Evolutionary conservation across 345 rosid species (phyloP), one percentile per base, ranked within the genome.

Genomic region (Gossypium longicalyx): DNA sequence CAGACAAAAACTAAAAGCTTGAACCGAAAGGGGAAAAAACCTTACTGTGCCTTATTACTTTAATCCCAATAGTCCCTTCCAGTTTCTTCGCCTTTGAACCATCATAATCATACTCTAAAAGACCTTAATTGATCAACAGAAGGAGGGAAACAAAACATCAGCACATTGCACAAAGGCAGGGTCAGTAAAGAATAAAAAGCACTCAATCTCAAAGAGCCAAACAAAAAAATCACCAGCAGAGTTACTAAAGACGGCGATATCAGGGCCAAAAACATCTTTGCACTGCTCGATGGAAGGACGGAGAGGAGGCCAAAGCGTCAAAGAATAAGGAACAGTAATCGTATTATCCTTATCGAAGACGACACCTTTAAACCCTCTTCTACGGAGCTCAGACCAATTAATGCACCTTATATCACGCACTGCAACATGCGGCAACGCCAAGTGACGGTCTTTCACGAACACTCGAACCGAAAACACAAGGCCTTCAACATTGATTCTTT

Each of bases 311-410:
- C 97, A 93, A 43, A 91, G 82, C 29, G 89, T 80, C 83, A 96
- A 79, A 73, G 93, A 80, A 79, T 96, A 93, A 75, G 98, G 98
- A 72, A 88, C 97, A 2, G 98, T 93, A 25, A 96, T 88, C 1
- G 98, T 96, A 71, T 96, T 96, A 67, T 96, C 99, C 81, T 96
- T 96, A 72, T 96, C 99, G 64, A 96, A 96, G 23, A 96, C 99
- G 10, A 96, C 98, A 2, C 97, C 99, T 65, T 80, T 85, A 78
- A 93, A 96, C 1, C 99, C 99, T 75, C 87, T 89, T 71, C 71
- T 81, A 47, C 80, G 89, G 60, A 96, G 88, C 85, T 89, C 97
- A 22, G 71, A 83, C 99, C 99, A 93, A 73, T 96, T 97, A 78
- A 93, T 85, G 73, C 84, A 79, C 77, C 98, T 77, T 56, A 93